Percentiles rank a stretch among this genome's conserved stretches.
phyloP scores from a whole-genome alignment of 2,329 filamentous ascomycete species.

The Colletotrichum phormii region DNA sequence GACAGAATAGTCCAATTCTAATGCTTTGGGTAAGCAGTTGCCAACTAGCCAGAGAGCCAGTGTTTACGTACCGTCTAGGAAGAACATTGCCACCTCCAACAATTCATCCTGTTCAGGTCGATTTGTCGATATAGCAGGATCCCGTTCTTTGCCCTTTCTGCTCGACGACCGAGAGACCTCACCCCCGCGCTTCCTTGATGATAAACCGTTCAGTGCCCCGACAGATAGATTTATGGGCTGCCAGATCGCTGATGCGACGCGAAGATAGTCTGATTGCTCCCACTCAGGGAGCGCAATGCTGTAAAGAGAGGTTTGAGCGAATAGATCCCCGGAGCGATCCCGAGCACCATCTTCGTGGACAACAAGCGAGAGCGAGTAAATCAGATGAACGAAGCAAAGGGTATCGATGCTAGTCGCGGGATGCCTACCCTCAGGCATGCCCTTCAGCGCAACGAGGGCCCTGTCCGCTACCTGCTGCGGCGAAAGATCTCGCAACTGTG shows the following conservation, averaged over 20 bases:
- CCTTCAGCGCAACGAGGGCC: conserved; percentile 56
- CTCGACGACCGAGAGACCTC: conserved; percentile 41
- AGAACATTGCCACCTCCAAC: conserved; percentile 55
- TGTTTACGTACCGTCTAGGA: conserved; percentile 59
- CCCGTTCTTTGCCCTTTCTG: conserved; percentile 57
- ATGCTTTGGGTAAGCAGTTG: not conserved
- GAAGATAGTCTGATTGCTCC: conserved; percentile 53
- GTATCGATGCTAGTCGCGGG: conserved; percentile 55
- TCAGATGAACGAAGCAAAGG: conserved; percentile 63
- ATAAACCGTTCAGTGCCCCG: conserved; percentile 43
- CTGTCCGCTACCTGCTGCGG: conserved; percentile 51
- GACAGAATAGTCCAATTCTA: conserved; percentile 61
- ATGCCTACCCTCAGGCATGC: conserved; percentile 52
- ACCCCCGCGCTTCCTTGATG: conserved; percentile 39
- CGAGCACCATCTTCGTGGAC: conserved; percentile 55
- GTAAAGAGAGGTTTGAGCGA: conserved; percentile 60
- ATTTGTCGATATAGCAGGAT: conserved; percentile 25
- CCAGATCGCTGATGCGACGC: conserved; percentile 61
- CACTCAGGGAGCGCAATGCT: conserved; percentile 49
- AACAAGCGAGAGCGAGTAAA: conserved; percentile 62
- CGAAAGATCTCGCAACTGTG: conserved; percentile 53
- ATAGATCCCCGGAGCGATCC: conserved; percentile 53
- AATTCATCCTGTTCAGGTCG: conserved; percentile 50
- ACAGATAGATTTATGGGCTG: conserved; percentile 52
- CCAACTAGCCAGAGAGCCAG: not conserved